Conservation (phyloP, 148 eudicot species). For the Vaccinium darrowii region DNA sequence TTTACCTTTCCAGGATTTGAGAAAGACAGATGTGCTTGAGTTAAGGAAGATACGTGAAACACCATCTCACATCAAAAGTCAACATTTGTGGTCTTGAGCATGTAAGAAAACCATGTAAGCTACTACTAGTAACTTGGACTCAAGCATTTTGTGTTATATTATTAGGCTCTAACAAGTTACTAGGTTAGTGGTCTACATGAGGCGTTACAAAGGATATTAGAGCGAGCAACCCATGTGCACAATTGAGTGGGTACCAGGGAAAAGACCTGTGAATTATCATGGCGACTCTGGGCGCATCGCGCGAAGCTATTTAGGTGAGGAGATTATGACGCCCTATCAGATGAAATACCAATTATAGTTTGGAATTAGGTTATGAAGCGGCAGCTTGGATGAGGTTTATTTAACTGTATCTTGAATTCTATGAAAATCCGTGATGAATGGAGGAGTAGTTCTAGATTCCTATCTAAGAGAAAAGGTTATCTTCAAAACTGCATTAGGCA, state of each 20-base stretch:
- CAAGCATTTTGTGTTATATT: background rate
- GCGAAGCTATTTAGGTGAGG: background rate
- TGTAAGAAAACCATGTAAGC: background rate
- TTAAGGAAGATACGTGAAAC: background rate
- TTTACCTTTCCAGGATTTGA: background rate
- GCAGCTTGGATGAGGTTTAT: background rate
- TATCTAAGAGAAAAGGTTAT: background rate
- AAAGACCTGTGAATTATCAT: background rate
- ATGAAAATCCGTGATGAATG: background rate
- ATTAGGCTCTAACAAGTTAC: background rate
- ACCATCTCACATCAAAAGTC: background rate
- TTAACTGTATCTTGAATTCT: background rate
- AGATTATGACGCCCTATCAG: background rate
- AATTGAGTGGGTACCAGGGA: background rate
- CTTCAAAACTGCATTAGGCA: background rate
- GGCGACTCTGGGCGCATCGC: background rate
- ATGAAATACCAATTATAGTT: background rate
- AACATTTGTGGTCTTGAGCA: background rate
- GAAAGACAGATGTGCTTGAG: background rate
- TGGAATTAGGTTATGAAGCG: background rate
- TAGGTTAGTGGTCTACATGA: background rate
- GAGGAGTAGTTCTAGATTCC: background rate
- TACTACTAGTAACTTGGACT: background rate
- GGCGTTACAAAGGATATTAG: background rate
- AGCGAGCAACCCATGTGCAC: background rate